These are phyloP conservation scores for Xerocomus potaroensis DNA, from an alignment of 768 basidiomycete species.

Conservation along the genomic window DNA sequence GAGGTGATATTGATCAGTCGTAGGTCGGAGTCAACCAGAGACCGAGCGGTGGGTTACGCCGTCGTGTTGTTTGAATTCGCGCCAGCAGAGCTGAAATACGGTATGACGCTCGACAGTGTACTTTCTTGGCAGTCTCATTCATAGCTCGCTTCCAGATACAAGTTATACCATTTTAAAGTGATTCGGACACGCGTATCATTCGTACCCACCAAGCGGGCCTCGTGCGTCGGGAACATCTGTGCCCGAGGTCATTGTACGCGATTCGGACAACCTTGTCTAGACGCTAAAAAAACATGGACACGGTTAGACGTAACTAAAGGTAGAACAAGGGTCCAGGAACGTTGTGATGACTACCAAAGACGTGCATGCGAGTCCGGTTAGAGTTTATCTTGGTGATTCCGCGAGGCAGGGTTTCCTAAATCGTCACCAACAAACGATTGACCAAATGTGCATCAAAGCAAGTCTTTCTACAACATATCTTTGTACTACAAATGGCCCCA, in stretches of 20 bases:
- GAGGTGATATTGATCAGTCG: conserved; percentile 2
- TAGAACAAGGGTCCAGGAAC: conserved; percentile 27
- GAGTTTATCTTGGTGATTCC: conserved; percentile 17
- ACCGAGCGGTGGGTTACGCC: background rate
- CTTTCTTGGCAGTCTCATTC: background rate
- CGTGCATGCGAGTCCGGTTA: conserved; percentile 11
- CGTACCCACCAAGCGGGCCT: conserved; percentile 15
- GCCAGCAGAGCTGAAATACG: conserved; percentile 1
- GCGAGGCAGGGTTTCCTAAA: conserved; percentile 27
- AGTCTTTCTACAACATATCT: conserved; percentile 28
- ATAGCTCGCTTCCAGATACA: background rate
- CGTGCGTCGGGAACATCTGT: conserved; percentile 13
- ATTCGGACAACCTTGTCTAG: conserved; percentile 13
- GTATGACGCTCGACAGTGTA: background rate
- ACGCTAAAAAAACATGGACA: conserved; percentile 4
- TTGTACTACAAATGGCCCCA: conserved; percentile 29
- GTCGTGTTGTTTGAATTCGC: conserved; percentile 6
- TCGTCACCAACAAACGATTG: conserved; percentile 31
- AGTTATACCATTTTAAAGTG: conserved; percentile 13
- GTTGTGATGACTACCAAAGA: conserved; percentile 29
- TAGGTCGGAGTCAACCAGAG: conserved; percentile 5
- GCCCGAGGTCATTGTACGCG: conserved; percentile 16
- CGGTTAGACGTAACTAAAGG: conserved; percentile 15
- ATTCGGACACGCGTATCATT: conserved; percentile 21
- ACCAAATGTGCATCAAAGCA: conserved; percentile 31